Base-by-base conservation (phyloP, 1,284 basidiomycete genomes). In the Taiwanofungus camphoratus region DNA sequence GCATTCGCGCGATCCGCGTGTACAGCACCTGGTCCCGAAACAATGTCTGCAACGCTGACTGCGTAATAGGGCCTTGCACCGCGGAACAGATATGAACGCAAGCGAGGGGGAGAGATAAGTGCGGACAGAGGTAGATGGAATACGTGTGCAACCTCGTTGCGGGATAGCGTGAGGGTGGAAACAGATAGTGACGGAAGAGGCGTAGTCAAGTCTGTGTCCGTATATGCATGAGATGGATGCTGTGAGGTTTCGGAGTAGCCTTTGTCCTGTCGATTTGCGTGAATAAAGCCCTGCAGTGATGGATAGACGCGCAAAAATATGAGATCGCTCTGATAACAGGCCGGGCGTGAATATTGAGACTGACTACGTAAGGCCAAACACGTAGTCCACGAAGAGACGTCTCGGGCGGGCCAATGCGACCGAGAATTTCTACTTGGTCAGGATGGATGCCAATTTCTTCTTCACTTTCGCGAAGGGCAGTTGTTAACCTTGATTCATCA, bases 291-390 rank as follows among this genome's bases (percentile, higher is more conserved):
- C 85, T 87, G 58, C 23, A 36, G n/a, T n/a, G n/a, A n/a, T n/a
- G n/a, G 29, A 27, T 18, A 2, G 15, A 18, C 16, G 29, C 36
- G 33, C 16, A 33, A 21, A 29, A 22, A 18, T 18, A 19, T 29
- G 23, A 39, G 21, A 36, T 27, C n/a, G n/a, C n/a, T n/a, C n/a
- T n/a, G n/a, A n/a, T n/a, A n/a, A n/a, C n/a, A n/a, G n/a, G n/a
- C n/a, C n/a, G n/a, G n/a, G n/a, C n/a, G n/a, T n/a, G n/a, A n/a
- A n/a, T n/a, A 9, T 6, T 21, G 27, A 11, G 3, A 74, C 80
- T 64, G 60, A 87, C 87, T 33, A 88, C 77, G 53, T 77, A 83
- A 15, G 85, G 82, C 76, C 80, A 85, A 2, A 89, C 87, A 12
- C 71, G 62, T 58, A 85, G 68, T 26, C 81, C 78, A 13, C 67